Evolutionary conservation across 192 early-diverging fungal genomes (phyloP), one percentile per base, ranked within the genome.

Genomic region (Podila minutissima): DNA sequence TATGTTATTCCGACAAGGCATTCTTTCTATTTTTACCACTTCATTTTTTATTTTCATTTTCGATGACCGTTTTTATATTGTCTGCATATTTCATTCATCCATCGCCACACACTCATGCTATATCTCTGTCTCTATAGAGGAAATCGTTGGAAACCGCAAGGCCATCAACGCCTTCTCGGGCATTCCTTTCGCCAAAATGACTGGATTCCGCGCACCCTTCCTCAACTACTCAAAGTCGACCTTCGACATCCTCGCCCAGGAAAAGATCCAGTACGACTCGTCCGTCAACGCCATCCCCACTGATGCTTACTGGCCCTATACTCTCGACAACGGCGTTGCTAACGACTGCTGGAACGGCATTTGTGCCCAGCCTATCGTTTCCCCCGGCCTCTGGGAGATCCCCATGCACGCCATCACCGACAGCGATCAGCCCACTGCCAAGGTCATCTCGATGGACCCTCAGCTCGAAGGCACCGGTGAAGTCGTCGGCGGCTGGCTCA

Each of bases 301-400:
- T 35, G 86, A 90, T 68, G 72, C 74, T 8, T 81, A 78, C 59
- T 92, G 91, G 91, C 91, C 91, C 51, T 92, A 91, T 61, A 92
- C 91, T 5, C 75, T 90, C 38, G 91, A 92, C 57, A 74, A 91
- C 63, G 91, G 91, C 29, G 20, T 89, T 19, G 74, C 78, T n/a
- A 87, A 89, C 50, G 88, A 89, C 70, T 88, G 86, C 50, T 84
- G 77, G 77, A 86, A 73, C 46, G 75, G 82, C 12, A 82, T 85
- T 11, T 91, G 90, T 59, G 76, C 74, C 33, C 46, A 70, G 24
- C 51, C 66, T 19, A 66, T 75, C 31, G 71, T 67, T 3, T 63
- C 85, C 31, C 87, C 88, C 20, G 90, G 90, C n/a, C 72, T 91
- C 28, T 91, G 88, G 87, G 89, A 91, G 77, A 75, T 91, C 24